These are phyloP conservation scores for Ciborinia camelliae DNA, from an alignment of 2,329 filamentous ascomycete genomes.

Conservation along the genomic window DNA sequence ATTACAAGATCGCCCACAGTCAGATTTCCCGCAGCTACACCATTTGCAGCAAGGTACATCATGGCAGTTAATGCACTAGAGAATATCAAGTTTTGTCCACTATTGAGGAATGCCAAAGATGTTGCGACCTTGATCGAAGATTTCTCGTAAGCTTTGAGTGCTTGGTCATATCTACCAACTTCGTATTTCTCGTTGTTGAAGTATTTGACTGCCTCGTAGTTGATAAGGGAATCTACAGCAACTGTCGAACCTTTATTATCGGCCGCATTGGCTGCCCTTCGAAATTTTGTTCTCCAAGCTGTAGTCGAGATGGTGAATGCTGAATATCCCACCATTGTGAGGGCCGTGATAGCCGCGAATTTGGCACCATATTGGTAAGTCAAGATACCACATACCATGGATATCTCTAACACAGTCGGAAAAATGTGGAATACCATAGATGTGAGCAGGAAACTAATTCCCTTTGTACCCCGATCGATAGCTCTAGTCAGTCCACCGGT, in stretches of 20 bases:
- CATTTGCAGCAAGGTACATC: slow-evolving; percentile 96
- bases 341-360: slow-evolving; percentile 85
- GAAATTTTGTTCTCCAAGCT: slow-evolving; percentile 94
- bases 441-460: slow-evolving; percentile 93
- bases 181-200: slow-evolving; percentile 99
- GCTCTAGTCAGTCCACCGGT: slow-evolving; percentile 91
- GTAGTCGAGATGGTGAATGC: slow-evolving; percentile 98
- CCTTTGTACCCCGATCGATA: slow-evolving; percentile 95
- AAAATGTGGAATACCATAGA: slow-evolving; percentile 99
- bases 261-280: slow-evolving; percentile 90
- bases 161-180: slow-evolving; percentile 83
- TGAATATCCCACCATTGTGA: slow-evolving; percentile 91
- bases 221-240: slow-evolving; percentile 94
- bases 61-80: slow-evolving; percentile 88
- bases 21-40: slow-evolving; percentile 74
- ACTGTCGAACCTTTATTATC: slow-evolving; percentile 95
- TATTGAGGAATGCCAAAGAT: slow-evolving; percentile 88
- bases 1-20: slow-evolving; percentile 97
- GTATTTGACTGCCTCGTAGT: slow-evolving; percentile 98
- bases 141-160: slow-evolving; percentile 81
- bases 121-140: slow-evolving; percentile 97
- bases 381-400: slow-evolving; percentile 91
- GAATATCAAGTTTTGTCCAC: slow-evolving; percentile 95
- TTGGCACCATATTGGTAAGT: slow-evolving; percentile 92
- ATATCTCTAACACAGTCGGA: slow-evolving; percentile 89